Evolutionary conservation across 352 stramenopile genomes (phyloP), one percentile per base, ranked within the genome.

Genomic region (Phytophthora meadii): DNA sequence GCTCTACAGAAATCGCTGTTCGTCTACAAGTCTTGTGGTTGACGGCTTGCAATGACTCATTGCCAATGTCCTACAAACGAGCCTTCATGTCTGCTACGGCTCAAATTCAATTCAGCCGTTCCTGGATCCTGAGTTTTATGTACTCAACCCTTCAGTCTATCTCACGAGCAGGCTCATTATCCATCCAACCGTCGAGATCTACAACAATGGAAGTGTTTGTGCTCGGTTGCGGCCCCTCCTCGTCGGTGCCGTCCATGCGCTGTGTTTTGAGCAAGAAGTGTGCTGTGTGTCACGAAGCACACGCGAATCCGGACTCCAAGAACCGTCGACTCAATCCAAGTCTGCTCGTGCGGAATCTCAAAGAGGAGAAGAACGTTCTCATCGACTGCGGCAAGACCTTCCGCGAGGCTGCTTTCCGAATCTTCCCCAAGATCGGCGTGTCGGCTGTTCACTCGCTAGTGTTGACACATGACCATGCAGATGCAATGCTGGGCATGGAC

Each of bases 321-420:
- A 95, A 95, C 65, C 86, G 85, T 32, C 86, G 88, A 19, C 59
- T 90, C 34, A 95, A 94, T 47, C 88, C 88, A 44, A 92, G 82
- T 62, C 59, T 95, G 52, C 79, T 95, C 30, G 77, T 95, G 36
- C 84, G 82, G 27, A 76, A 88, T 65, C 50, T 79, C 11, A 59
- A 51, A 8, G 56, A 19, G 3, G 49, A 74, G 50, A 60, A 56
- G 17, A 91, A 93, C 55, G 74, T 96, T 17, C 82, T 95, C 44
- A 83, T 97, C 34, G 89, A 97, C 69, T 94, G 84, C 64, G 89
- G 89, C 55, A 97, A 97, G 61, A 97, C 89, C 17, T 97, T 97
- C 65, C 82, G 87, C n/a, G 82, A 95, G 54, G 65, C 80, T 7
- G 77, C 88, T 40, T 70, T 95, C 41, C 70, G 87, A 7, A 74